phyloP scores from a whole-genome alignment of 257 asterid genomes.

The Ilex aquifolium region DNA sequence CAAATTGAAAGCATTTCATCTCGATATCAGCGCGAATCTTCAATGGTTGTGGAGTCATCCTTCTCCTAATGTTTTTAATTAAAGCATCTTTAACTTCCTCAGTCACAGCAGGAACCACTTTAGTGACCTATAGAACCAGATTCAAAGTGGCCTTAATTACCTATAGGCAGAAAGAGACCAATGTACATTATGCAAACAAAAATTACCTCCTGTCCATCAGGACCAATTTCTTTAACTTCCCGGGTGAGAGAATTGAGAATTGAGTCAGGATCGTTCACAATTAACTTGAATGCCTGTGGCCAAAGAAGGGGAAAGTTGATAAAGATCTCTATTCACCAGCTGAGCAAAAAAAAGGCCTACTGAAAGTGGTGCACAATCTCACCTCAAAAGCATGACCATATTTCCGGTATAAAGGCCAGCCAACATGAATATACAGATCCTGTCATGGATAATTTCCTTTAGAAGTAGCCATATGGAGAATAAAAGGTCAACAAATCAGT shows the following conservation, averaged over 20 bases:
- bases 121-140: constrained; percentile 45
- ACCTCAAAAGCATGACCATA: constrained; percentile 99
- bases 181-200: constrained; percentile 5
- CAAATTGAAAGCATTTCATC: constrained; percentile 92
- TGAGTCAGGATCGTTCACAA: constrained; percentile 87
- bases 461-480: constrained; percentile 9
- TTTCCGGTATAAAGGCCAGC: constrained; percentile 93
- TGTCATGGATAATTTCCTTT: constrained; percentile 26
- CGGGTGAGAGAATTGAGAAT: constrained; percentile 86
- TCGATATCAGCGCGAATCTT: constrained; percentile 89
- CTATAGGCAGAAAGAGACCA: neutral
- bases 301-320: neutral
- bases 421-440: constrained; percentile 88
- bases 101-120: constrained; percentile 75
- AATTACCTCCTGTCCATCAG: constrained; percentile 82
- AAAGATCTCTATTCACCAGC: neutral
- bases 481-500: constrained; percentile 4
- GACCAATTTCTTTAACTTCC: constrained; percentile 84
- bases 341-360: neutral
- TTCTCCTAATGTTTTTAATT: constrained; percentile 80
- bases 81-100: constrained; percentile 79
- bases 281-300: constrained; percentile 73
- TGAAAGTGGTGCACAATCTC: constrained; percentile 8
- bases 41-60: constrained; percentile 95
- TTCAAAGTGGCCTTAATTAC: constrained; percentile 2